phyloP scores from a whole-genome alignment of 495 filamentous ascomycete genomes.

The Amniculicola lignicola region DNA sequence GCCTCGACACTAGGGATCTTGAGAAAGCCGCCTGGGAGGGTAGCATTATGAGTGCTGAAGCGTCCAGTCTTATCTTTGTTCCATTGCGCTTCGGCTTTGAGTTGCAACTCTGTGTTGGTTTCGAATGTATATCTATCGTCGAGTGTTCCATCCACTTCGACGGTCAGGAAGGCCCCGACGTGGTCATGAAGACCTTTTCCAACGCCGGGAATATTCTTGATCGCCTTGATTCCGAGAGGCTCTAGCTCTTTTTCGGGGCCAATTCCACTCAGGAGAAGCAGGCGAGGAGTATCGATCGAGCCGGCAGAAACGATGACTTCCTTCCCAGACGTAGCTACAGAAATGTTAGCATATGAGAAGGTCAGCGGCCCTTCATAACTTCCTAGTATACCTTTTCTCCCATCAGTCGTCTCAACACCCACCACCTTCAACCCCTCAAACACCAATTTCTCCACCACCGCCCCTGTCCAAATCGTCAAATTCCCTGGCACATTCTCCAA shows the following conservation, averaged over 20 bases:
- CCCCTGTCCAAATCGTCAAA: slow-evolving; percentile 26
- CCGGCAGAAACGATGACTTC: slow-evolving; percentile 64
- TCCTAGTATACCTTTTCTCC: slow-evolving; percentile 17
- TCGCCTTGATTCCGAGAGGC: slow-evolving; percentile 60
- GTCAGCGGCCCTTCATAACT: not conserved
- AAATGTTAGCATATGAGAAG: not conserved
- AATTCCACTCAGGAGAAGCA: slow-evolving; percentile 74
- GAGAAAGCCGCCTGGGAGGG: slow-evolving; percentile 20
- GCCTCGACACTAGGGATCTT: slow-evolving; percentile 21
- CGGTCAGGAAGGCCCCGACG: slow-evolving; percentile 24
- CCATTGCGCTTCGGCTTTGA: slow-evolving; percentile 17
- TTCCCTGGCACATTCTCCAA: slow-evolving; percentile 18
- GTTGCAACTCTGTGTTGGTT: slow-evolving; percentile 5
- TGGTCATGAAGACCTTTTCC: slow-evolving; percentile 77
- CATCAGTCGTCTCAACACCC: slow-evolving; percentile 25
- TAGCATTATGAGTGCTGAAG: slow-evolving; percentile 12
- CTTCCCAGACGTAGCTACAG: slow-evolving; percentile 20
- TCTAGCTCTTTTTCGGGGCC: slow-evolving; percentile 63
- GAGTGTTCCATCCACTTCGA: slow-evolving; percentile 22
- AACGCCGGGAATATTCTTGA: slow-evolving; percentile 69
- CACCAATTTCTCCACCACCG: slow-evolving; percentile 11
- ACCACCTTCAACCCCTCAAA: slow-evolving; percentile 22
- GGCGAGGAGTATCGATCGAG: slow-evolving; percentile 67
- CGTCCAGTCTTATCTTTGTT: slow-evolving; percentile 20
- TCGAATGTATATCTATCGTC: slow-evolving; percentile 29